Evolutionary conservation across 1,284 basidiomycete genomes (phyloP), one percentile per base, ranked within the genome.

Genomic region (Neotropicomus parvogracilis): DNA sequence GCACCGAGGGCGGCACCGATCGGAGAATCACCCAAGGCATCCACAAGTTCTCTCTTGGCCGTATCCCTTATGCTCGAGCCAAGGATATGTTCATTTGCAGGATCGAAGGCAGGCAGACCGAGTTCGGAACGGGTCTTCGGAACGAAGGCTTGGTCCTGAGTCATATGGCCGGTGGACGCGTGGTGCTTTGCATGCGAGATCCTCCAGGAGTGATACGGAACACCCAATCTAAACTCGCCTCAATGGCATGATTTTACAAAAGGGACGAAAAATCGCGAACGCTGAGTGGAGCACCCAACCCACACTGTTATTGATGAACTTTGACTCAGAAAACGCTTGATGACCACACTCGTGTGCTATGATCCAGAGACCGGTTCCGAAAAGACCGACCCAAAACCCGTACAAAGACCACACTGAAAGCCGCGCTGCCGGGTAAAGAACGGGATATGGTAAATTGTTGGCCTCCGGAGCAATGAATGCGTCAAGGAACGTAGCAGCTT

Each of bases 171-270:
- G 13, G 95, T 98, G 8, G 89, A 87, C 29, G 97, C 97, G 71
- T 99, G 95, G 71, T 99, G 95, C 68, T 94, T 94, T 32, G 83
- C 93, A 69, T 99, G 95, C 5, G 88, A 91, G 68, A 99, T 95
- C 55, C 94, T 81, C 97, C 97, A 99, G 17, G 93, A 92, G 69
- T 99, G 95, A 74, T 95, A 99, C 10, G 97, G 95, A 13, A 99
- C 95, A 46, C 97, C 86, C 42, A 99, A 81, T 49, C 87, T 90
- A 53, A 46, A 54, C 59, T 46, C 37, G 46, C 20, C 20, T 52
- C 16, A 50, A 49, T 56, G 52, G 59, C 49, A 59, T 64, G 54
- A 55, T 48, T 32, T 31, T 20, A 40, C 40, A 11, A 21, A 21
- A 24, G 24, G 24, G 43, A 43, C 48, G 39, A 43, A 53, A 57